Conservation (phyloP, 768 basidiomycete species). For the Cystofilobasidium capitatum region DNA sequence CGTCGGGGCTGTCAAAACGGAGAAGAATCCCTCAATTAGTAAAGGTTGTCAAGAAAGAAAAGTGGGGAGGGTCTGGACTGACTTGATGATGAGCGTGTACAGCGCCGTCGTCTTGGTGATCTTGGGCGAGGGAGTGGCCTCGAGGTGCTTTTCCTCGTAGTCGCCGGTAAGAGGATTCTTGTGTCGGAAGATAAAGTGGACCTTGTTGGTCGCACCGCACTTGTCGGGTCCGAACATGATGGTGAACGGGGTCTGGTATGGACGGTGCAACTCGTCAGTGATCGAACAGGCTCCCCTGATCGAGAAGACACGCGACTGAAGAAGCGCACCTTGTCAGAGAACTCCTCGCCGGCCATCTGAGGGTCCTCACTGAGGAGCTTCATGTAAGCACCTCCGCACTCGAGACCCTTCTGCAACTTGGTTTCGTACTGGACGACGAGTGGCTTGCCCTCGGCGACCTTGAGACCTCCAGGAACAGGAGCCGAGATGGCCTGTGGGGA, state of each 20-base stretch:
- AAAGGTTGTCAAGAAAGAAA: background rate
- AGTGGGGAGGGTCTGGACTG: background rate
- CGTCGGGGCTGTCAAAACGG: constrained; percentile 59
- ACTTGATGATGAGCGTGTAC: constrained; percentile 90
- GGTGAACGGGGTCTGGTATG: constrained; percentile 38
- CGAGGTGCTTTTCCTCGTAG: constrained; percentile 94
- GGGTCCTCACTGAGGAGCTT: constrained; percentile 60
- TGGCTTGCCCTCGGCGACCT: constrained; percentile 65
- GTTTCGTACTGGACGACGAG: constrained; percentile 97
- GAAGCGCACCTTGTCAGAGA: constrained; percentile 39
- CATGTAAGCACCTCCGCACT: constrained; percentile 97
- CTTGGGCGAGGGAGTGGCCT: constrained; percentile 64
- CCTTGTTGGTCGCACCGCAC: constrained; percentile 49
- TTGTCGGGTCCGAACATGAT: constrained; percentile 66
- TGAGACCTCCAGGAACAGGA: constrained; percentile 64
- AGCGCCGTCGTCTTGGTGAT: constrained; percentile 86
- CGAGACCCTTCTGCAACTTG: constrained; percentile 97
- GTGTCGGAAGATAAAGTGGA: constrained; percentile 99
- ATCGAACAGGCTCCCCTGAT: background rate
- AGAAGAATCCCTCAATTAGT: background rate
- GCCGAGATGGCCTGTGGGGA: constrained; percentile 68
- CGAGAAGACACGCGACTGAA: background rate
- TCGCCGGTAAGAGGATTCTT: constrained; percentile 86
- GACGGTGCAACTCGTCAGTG: constrained; percentile 4
- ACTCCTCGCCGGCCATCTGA: constrained; percentile 38